Conservation (phyloP, 331 rosid genomes). For the Quercus tomentella region DNA sequence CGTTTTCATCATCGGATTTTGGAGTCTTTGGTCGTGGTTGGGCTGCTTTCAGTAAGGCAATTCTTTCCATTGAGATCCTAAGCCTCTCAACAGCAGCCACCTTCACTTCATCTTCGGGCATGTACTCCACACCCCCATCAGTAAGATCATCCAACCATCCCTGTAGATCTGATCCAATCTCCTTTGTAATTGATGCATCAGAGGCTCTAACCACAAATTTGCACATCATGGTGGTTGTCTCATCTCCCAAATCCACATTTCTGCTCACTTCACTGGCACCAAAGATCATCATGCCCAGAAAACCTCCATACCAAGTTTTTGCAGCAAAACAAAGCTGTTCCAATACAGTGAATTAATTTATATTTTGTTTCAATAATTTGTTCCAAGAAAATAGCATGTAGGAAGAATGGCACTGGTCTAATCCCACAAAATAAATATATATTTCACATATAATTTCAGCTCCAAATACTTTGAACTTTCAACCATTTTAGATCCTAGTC, state of each 20-base stretch:
- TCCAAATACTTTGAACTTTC: neutral
- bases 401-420: neutral
- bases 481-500: neutral
- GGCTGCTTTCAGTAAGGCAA: constrained; percentile 93
- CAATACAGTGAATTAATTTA: constrained; percentile 6
- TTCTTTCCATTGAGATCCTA: constrained; percentile 88
- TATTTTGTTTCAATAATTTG: neutral
- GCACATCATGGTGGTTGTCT: constrained; percentile 93
- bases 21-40: constrained; percentile 72
- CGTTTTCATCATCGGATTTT: constrained; percentile 49
- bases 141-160: constrained; percentile 98
- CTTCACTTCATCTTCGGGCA: constrained; percentile 99
- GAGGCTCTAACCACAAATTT: constrained; percentile 95
- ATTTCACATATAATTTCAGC: neutral
- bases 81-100: constrained; percentile 90
- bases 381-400: neutral
- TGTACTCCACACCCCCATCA: constrained; percentile 94
- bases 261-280: constrained; percentile 99
- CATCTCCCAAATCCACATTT: constrained; percentile 95
- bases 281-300: constrained; percentile 92
- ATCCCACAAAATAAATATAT: neutral
- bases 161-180: constrained; percentile 90
- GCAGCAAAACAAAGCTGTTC: constrained; percentile 90
- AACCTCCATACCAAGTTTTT: constrained; percentile 98
- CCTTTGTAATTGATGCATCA: constrained; percentile 84